phyloP scores from a whole-genome alignment of 2,329 filamentous ascomycete species.

The Cercospora sp. region DNA sequence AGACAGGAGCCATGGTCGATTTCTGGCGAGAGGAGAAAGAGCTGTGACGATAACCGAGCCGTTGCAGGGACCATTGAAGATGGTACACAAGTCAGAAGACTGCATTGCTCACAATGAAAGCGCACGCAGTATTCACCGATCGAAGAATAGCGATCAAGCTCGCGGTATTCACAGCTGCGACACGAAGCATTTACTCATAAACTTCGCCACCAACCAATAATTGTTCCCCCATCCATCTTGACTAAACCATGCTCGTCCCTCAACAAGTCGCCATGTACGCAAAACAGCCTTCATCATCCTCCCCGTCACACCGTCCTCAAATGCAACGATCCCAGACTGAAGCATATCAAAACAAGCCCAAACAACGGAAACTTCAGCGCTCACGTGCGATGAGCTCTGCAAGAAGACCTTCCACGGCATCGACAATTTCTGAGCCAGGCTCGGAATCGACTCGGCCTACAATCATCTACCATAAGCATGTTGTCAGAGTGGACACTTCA shows the following conservation, averaged over 20 bases:
- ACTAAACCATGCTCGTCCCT: neutral
- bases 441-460: neutral
- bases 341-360: neutral
- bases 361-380: neutral
- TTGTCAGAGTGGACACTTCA: constrained; percentile 1
- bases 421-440: constrained; percentile 1
- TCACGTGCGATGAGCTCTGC: neutral
- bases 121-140: neutral
- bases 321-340: neutral
- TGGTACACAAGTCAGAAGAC: neutral
- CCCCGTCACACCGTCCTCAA: neutral
- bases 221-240: neutral
- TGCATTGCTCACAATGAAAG: neutral
- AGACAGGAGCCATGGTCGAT: constrained; percentile 37
- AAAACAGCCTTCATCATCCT: neutral
- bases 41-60: neutral
- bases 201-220: neutral
- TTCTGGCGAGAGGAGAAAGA: constrained; percentile 43
- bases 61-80: neutral
- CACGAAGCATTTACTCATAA: neutral
- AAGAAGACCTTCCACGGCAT: neutral
- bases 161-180: neutral
- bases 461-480: constrained; percentile 2
- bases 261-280: neutral
- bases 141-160: neutral